Evolutionary conservation across 352 stramenopile genomes (phyloP).

Genomic region (Globisporangium barbulae): DNA sequence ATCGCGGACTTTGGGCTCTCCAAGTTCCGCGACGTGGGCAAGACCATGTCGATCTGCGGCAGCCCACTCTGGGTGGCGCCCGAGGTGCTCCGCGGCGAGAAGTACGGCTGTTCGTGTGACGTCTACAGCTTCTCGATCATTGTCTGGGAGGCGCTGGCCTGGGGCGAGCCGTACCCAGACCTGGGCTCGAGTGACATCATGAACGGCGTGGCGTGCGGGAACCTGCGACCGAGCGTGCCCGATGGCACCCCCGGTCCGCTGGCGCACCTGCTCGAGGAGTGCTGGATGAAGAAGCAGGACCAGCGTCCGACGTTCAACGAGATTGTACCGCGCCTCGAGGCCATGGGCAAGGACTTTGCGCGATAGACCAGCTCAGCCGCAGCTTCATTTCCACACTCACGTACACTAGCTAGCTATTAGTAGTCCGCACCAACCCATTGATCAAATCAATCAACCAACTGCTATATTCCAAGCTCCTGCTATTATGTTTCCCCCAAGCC

Average conservation of each 20-base stretch:
- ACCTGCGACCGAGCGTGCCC: slow-evolving; percentile 65
- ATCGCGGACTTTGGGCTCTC: slow-evolving; percentile 81
- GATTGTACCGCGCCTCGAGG: slow-evolving; percentile 74
- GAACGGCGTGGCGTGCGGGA: slow-evolving; percentile 76
- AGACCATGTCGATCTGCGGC: slow-evolving; percentile 86
- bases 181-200: slow-evolving; percentile 83
- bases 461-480: not conserved
- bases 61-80: slow-evolving; percentile 79
- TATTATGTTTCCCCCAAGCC: not conserved
- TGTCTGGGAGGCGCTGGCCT: slow-evolving; percentile 80
- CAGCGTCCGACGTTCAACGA: slow-evolving; percentile 79
- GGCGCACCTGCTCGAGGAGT: slow-evolving; percentile 66
- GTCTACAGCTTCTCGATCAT: slow-evolving; percentile 91
- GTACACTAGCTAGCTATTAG: not conserved
- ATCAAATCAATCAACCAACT: not conserved
- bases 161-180: slow-evolving; percentile 77
- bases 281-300: slow-evolving; percentile 85
- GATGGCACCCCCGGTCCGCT: slow-evolving; percentile 56
- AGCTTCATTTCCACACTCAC: not conserved
- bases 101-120: slow-evolving; percentile 78
- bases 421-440: not conserved
- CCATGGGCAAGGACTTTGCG: slow-evolving; percentile 74
- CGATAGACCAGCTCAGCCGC: not conserved
- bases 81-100: slow-evolving; percentile 76
- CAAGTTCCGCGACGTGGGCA: slow-evolving; percentile 83